Evolutionary conservation across 23 red algal species (phyloP).

Genomic region (Pyropia yezoensis): DNA sequence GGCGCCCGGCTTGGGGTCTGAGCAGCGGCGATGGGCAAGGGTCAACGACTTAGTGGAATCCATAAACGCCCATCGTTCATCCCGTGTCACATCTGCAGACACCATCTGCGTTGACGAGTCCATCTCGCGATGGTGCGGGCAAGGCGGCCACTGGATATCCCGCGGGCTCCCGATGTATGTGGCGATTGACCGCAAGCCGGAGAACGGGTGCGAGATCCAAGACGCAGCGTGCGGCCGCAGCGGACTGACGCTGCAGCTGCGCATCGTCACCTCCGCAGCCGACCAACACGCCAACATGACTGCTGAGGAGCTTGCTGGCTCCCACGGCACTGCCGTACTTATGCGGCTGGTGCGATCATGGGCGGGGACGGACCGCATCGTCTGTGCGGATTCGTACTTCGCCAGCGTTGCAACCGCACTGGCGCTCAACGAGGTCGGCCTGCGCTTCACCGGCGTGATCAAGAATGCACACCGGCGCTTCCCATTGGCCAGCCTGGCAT

Average conservation of each 20-base stretch:
- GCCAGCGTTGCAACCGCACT: conserved; percentile 2
- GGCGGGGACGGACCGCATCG: conserved; percentile 11
- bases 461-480: conserved; percentile 12
- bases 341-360: conserved; percentile 7
- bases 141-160: conserved; percentile 1
- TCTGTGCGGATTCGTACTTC: conserved; percentile 10
- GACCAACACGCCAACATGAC: background rate
- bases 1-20: too few species aligned
- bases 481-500: conserved; percentile 4
- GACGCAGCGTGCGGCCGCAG: background rate
- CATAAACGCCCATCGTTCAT: too few species aligned
- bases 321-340: conserved; percentile 5
- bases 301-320: background rate
- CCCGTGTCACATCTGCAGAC: background rate
- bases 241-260: background rate
- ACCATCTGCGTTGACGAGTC: conserved; percentile 7
- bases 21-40: too few species aligned
- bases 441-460: conserved; percentile 11
- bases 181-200: conserved; percentile 14
- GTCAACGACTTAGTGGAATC: too few species aligned
- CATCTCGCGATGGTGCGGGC: conserved; percentile 3
- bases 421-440: background rate
- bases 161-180: too few species aligned
- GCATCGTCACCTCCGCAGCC: conserved; percentile 1
- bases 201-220: conserved; percentile 19